phyloP scores from a whole-genome alignment of 2,329 filamentous ascomycete genomes.

The Colletotrichum liaoningense region DNA sequence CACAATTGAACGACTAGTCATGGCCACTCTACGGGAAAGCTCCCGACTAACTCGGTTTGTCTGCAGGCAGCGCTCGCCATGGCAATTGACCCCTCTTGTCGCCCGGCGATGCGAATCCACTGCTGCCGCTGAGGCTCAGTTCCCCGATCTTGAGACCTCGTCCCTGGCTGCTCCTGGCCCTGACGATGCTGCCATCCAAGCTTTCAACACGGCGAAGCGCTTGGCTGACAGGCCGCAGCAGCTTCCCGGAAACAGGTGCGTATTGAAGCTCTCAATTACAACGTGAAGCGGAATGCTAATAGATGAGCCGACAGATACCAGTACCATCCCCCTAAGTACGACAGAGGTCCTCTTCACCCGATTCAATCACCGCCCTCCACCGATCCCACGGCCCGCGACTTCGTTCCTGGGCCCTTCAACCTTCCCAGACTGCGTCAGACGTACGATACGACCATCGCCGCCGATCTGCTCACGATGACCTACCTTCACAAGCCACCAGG shows the following conservation, averaged over 20 bases:
- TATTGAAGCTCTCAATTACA: conserved; percentile 28
- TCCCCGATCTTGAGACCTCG: conserved; percentile 65
- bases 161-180: conserved; percentile 57
- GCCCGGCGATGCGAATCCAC: conserved; percentile 60
- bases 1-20: conserved; percentile 40
- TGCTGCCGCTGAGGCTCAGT: conserved; percentile 49
- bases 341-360: conserved; percentile 92
- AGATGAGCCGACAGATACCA: conserved; percentile 73
- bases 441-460: conserved; percentile 85
- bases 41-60: conserved; percentile 49
- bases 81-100: conserved; percentile 37
- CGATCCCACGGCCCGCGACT: conserved; percentile 88
- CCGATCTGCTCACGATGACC: conserved; percentile 88
- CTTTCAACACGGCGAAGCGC: conserved; percentile 54
- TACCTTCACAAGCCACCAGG: conserved; percentile 90
- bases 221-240: conserved; percentile 47
- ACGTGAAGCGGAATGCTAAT: conserved; percentile 41
- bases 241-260: conserved; percentile 61
- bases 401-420: conserved; percentile 91
- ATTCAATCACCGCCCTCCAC: conserved; percentile 89
- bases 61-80: conserved; percentile 42
- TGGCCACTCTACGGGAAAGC: conserved; percentile 56
- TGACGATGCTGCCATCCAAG: conserved; percentile 50
- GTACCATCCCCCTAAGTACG: conserved; percentile 93
- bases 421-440: conserved; percentile 90